phyloP scores from a whole-genome alignment of 208 protist species.

The Acanthamoeba polyphaga region DNA sequence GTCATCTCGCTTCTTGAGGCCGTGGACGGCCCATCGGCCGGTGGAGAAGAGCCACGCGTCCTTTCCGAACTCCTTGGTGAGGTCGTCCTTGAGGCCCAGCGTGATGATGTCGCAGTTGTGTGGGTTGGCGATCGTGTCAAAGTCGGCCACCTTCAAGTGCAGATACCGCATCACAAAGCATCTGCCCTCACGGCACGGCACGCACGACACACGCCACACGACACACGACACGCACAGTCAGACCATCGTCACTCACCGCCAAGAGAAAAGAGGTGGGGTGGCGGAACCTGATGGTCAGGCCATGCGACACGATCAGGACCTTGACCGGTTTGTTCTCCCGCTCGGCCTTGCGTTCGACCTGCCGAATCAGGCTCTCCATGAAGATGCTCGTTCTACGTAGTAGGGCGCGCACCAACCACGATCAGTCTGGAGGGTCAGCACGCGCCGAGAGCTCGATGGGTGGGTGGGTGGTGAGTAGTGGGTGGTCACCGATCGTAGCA shows the following conservation, averaged over 20 bases:
- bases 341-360: slow-evolving; percentile 46
- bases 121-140: slow-evolving; percentile 53
- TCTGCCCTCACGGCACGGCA: neutral
- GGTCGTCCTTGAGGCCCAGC: slow-evolving; percentile 50
- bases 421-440: neutral
- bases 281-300: slow-evolving; percentile 34
- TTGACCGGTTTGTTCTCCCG: slow-evolving; percentile 34
- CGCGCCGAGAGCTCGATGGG: neutral
- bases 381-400: slow-evolving; percentile 45
- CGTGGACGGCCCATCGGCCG: slow-evolving; percentile 48
- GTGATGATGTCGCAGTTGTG: slow-evolving; percentile 51
- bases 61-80: slow-evolving; percentile 25
- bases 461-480: neutral
- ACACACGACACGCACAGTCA: no score
- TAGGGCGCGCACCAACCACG: neutral
- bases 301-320: slow-evolving; percentile 55
- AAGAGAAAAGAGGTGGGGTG: neutral
- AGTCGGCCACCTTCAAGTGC: slow-evolving; percentile 40
- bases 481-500: slow-evolving; percentile 17
- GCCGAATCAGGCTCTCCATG: slow-evolving; percentile 60
- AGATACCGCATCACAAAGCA: slow-evolving; percentile 58
- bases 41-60: slow-evolving; percentile 66
- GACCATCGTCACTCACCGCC: neutral
- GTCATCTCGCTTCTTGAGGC: slow-evolving; percentile 41
- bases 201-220: neutral